Conservation (phyloP, 352 stramenopile species). For the Globisporangium polare region DNA sequence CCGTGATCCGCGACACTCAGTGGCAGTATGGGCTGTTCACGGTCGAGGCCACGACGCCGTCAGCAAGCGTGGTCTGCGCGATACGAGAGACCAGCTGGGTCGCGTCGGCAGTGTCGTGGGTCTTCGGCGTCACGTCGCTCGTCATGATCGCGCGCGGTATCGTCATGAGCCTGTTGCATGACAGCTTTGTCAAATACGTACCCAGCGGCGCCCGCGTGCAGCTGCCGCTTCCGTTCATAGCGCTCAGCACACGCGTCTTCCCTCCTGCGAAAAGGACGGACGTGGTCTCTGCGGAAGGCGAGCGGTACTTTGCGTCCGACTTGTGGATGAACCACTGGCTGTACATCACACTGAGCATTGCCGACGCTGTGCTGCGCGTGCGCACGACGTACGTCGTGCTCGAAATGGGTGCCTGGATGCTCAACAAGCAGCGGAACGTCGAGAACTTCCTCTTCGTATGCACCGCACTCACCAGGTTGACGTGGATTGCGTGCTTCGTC, state of each 20-base stretch:
- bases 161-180: constrained; percentile 29
- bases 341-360: constrained; percentile 52
- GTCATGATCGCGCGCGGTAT: constrained; percentile 38
- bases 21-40: constrained; percentile 42
- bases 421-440: constrained; percentile 33
- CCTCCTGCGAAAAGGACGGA: constrained; percentile 21
- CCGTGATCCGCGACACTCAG: constrained; percentile 28
- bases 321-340: constrained; percentile 74
- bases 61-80: constrained; percentile 34
- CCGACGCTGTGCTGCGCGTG: constrained; percentile 36
- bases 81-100: constrained; percentile 40
- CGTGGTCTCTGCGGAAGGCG: constrained; percentile 41
- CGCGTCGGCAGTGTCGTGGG: constrained; percentile 23
- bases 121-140: constrained; percentile 42
- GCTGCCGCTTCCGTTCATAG: constrained; percentile 2
- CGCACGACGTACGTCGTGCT: constrained; percentile 42
- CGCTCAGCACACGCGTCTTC: constrained; percentile 27
- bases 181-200: constrained; percentile 34
- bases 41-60: constrained; percentile 29
- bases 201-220: constrained; percentile 25
- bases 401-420: constrained; percentile 47
- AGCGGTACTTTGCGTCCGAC: constrained; percentile 44
- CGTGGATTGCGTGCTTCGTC: constrained; percentile 48
- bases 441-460: constrained; percentile 55
- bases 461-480: constrained; percentile 36